Base-by-base conservation (phyloP, 1,284 basidiomycete genomes). In the Sanghuangporus baumii region DNA sequence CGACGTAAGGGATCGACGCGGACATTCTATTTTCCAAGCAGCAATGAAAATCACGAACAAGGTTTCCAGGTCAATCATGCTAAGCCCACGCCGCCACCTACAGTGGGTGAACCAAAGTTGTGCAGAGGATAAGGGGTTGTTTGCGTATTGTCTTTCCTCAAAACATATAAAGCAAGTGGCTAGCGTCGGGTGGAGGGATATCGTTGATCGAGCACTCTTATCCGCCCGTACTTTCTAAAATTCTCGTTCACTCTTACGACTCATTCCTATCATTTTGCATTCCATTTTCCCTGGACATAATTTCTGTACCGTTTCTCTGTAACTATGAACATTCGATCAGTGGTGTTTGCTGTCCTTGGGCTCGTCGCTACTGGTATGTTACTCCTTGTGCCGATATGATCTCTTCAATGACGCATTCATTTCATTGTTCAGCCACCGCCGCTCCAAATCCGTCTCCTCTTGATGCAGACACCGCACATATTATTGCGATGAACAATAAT, bases 401-500 rank as follows among this genome's bases (percentile, higher is more conserved):
- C 9, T 7, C 11, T 36, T 36, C 31, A 14, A 18, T 11, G 16
- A 46, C 16, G 20, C 20, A 7, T 46, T 2, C 16, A 46, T 46
- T 11, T 26, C 16, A 48, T 48, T 40, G 47, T 34, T 11, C 26
- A 65, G 63, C 50, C n/a, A 46, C 41, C 26, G 63, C 63, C 3
- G 46, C 37, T 20, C 63, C 63, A 14, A 61, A 18, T 41, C 63
- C 63, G 16, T 57, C 31, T 26, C 63, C 63, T n/a, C 55, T 65
- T 11, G 63, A 65, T 41, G 20, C 54, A 9, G 59, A 50, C 20
- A 61, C 56, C 3, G 59, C 40, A 9, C 46, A 55, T 20, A 50
- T 58, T 23, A 50, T 65, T 18, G 60, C 63, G 18, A 20, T 58
- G 8, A 65, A 65, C 41, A 48, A 65, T 47, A 65, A 65, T 40